Percentiles rank a stretch among this genome's conserved stretches.
Conservation (phyloP, 768 basidiomycete genomes). For the Russula abietina region DNA sequence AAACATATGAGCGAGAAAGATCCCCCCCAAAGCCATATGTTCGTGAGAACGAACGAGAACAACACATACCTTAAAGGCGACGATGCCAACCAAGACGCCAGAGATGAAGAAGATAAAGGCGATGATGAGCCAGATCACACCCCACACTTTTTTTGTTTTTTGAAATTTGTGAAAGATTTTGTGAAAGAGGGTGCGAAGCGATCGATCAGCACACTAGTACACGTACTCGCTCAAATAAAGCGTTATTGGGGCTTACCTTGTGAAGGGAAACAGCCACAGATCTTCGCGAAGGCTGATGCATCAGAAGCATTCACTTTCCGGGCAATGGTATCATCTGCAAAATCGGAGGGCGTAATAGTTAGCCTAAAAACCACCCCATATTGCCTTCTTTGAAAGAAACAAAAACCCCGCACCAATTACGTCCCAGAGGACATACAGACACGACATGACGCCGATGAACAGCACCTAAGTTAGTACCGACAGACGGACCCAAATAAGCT, state of each 20-base stretch:
- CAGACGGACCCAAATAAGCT: background rate
- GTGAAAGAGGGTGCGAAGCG: background rate
- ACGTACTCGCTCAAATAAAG: background rate
- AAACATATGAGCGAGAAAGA: background rate
- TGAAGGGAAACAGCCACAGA: constrained; percentile 82
- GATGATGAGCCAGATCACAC: constrained; percentile 77
- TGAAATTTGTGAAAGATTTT: no score
- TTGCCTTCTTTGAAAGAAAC: background rate
- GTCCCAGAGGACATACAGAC: constrained; percentile 84
- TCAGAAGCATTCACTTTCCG: constrained; percentile 85
- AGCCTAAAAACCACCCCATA: background rate
- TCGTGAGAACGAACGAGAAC: background rate
- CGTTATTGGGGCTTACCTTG: constrained; percentile 42
- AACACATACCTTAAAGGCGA: constrained; percentile 73
- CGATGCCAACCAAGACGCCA: constrained; percentile 72
- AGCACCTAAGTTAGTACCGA: constrained; percentile 64
- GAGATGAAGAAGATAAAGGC: constrained; percentile 69
- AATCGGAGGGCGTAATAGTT: no score
- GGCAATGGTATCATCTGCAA: constrained; percentile 74
- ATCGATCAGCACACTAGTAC: background rate
- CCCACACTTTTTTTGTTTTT: constrained; percentile 70
- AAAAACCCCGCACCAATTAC: constrained; percentile 55
- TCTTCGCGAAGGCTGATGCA: constrained; percentile 75
- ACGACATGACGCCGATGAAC: constrained; percentile 84
- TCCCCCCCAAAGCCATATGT: background rate